A percentile compares a stretch with the other conserved stretches of the same genome.
These are phyloP conservation scores for Tremella mesenterica DNA, from an alignment of 768 basidiomycete genomes.

Conservation along the genomic window DNA sequence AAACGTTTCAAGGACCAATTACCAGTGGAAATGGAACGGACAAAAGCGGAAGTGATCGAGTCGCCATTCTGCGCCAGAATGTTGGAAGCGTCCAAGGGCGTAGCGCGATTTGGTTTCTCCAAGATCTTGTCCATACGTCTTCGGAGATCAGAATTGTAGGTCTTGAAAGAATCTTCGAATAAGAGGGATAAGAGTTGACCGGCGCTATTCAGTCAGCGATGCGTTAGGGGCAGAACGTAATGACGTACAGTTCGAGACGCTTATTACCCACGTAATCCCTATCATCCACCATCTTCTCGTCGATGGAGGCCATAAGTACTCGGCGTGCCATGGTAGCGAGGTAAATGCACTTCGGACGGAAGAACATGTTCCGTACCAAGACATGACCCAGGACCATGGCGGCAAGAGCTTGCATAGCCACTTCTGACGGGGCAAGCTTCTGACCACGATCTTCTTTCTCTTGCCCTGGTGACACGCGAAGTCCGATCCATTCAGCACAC, in stretches of 20 bases:
- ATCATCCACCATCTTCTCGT: constrained; percentile 95
- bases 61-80: constrained; percentile 89
- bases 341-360: constrained; percentile 88
- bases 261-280: constrained; percentile 99
- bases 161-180: constrained; percentile 98
- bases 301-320: constrained; percentile 91
- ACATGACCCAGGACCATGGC: constrained; percentile 96
- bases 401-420: constrained; percentile 90
- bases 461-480: constrained; percentile 72
- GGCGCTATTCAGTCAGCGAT: constrained; percentile 53
- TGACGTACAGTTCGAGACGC: constrained; percentile 84
- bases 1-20: constrained; percentile 99
- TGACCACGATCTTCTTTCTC: constrained; percentile 43
- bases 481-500: constrained; percentile 88
- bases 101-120: constrained; percentile 88
- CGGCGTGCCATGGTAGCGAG: constrained; percentile 95
- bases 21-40: constrained; percentile 94
- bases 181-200: constrained; percentile 90
- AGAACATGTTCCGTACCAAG: constrained; percentile 77
- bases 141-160: constrained; percentile 92
- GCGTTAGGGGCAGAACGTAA: background rate
- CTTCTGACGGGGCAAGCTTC: constrained; percentile 59
- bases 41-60: constrained; percentile 88
- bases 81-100: constrained; percentile 87
- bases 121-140: constrained; percentile 91